These are phyloP conservation scores for Euphorbia schlechtendalii DNA, from an alignment of 441 rosid genomes.

Conservation along the genomic window DNA sequence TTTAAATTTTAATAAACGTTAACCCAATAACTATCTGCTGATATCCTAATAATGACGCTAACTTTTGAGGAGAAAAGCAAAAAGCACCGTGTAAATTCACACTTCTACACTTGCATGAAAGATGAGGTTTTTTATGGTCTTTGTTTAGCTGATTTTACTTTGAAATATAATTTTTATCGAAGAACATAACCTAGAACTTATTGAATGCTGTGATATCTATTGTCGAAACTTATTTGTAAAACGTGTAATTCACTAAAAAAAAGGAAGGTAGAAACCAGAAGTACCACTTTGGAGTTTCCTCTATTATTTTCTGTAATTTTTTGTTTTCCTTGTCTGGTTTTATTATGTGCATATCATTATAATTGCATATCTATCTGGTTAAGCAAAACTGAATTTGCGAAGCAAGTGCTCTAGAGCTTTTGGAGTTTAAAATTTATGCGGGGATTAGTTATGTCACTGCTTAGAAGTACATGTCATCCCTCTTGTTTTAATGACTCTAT, in stretches of 20 bases:
- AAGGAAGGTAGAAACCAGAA: background rate
- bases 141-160: no score
- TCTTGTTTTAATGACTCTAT: background rate
- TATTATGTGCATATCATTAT: no score
- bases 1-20: background rate
- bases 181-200: background rate
- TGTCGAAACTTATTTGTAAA: background rate
- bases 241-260: background rate
- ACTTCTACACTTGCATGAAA: no score
- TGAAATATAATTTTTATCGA: no score
- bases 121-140: no score
- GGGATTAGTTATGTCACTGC: background rate
- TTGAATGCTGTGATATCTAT: background rate
- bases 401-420: background rate
- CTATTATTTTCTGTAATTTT: no score
- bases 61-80: background rate
- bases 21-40: background rate
- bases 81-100: background rate
- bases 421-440: background rate
- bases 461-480: background rate
- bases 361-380: background rate
- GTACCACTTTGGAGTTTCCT: background rate
- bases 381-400: background rate
- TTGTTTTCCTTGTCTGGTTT: background rate
- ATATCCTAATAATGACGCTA: background rate